A percentile compares a stretch with the other conserved stretches of the same genome.
Evolutionary conservation across 1,139 yeast genomes (phyloP).

Genomic region (Geotrichum candidum): DNA sequence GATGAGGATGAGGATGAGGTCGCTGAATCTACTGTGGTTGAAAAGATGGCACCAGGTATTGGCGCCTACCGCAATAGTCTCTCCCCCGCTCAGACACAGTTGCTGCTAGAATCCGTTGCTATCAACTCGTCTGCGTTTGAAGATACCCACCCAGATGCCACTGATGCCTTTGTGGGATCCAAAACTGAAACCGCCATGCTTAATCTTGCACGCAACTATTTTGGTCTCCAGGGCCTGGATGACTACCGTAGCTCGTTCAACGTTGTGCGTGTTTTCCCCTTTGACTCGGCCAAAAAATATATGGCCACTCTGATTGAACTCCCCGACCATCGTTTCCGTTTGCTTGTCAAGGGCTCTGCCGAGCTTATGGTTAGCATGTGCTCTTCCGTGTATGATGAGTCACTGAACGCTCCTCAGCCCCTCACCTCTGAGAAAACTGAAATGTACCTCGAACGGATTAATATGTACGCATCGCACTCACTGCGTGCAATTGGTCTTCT

Average conservation of each 20-base stretch:
- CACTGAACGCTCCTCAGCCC: slow-evolving; percentile 32
- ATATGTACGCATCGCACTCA: slow-evolving; percentile 64
- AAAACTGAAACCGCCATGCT: slow-evolving; percentile 91
- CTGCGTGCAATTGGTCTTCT: slow-evolving; percentile 81
- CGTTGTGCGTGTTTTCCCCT: slow-evolving; percentile 72
- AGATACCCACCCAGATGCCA: slow-evolving; percentile 39
- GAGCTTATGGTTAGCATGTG: slow-evolving; percentile 72
- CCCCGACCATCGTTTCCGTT: slow-evolving; percentile 44
- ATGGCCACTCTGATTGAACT: slow-evolving; percentile 66
- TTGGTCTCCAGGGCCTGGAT: slow-evolving; percentile 43
- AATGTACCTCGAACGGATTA: slow-evolving; percentile 44
- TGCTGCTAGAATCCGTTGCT: slow-evolving; percentile 55
- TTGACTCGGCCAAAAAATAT: slow-evolving; percentile 91
- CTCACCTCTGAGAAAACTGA: slow-evolving; percentile 35
- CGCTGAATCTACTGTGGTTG: slow-evolving; percentile 4
- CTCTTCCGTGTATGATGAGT: slow-evolving; percentile 24
- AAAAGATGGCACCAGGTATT: slow-evolving; percentile 6
- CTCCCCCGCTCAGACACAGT: slow-evolving; percentile 25
- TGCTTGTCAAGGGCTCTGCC: slow-evolving; percentile 89
- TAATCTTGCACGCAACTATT: slow-evolving; percentile 54
- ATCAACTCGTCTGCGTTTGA: slow-evolving; percentile 89
- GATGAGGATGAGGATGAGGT: slow-evolving; percentile 1
- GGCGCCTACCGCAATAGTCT: neutral
- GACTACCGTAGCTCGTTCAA: slow-evolving; percentile 38
- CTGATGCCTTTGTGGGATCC: slow-evolving; percentile 68